phyloP scores from a whole-genome alignment of 2,329 filamentous ascomycete genomes.

The Microascus cirrosus region DNA sequence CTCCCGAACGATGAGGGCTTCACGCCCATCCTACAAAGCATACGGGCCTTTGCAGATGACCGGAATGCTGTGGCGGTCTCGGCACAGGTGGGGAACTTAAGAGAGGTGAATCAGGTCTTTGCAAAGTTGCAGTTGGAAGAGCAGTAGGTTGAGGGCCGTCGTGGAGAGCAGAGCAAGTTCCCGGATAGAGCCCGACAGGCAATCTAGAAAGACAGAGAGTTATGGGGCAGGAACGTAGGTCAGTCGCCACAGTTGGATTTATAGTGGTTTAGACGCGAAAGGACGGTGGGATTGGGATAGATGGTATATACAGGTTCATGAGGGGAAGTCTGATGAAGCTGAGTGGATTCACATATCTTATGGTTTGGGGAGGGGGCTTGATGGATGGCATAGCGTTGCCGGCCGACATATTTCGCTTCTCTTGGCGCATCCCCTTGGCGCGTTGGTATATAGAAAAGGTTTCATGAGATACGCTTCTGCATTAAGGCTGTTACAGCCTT shows the following conservation, averaged over 20 bases:
- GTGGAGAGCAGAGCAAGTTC: background rate
- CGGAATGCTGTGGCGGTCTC: constrained; percentile 51
- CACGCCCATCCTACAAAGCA: constrained; percentile 59
- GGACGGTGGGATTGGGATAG: background rate
- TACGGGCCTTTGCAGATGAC: constrained; percentile 74
- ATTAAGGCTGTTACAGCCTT: background rate
- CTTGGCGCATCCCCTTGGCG: background rate
- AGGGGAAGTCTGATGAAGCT: background rate
- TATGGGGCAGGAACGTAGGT: background rate
- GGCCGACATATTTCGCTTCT: background rate
- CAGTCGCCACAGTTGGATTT: background rate
- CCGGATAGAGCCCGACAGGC: no score
- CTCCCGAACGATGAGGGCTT: constrained; percentile 71
- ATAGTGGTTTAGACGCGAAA: background rate
- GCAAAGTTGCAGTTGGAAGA: constrained; percentile 34
- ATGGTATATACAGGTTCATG: background rate
- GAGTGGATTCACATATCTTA: background rate
- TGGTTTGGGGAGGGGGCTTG: background rate
- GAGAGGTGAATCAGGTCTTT: constrained; percentile 67
- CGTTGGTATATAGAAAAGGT: background rate
- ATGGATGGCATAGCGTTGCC: background rate
- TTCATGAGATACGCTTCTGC: background rate
- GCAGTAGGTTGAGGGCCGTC: background rate
- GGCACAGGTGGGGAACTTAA: constrained; percentile 51
- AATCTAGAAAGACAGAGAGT: no score